Evolutionary conservation across 2,329 filamentous ascomycete species (phyloP).

Genomic region (Colletotrichum paranaense): DNA sequence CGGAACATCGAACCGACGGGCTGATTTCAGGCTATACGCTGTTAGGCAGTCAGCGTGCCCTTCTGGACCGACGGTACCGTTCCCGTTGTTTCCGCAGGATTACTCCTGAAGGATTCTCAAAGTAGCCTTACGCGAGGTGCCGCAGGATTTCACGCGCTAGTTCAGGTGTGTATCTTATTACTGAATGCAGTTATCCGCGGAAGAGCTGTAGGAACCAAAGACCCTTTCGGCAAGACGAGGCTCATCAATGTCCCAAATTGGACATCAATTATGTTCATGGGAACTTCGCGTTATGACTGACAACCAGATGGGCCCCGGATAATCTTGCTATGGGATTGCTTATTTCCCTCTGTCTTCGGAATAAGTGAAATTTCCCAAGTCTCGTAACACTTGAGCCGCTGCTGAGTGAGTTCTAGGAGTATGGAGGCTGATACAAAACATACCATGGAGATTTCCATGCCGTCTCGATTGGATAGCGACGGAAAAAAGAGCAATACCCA

Average conservation of each 20-base stretch:
- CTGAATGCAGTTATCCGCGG: background rate
- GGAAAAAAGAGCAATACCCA: background rate
- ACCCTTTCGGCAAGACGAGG: background rate
- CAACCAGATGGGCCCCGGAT: background rate
- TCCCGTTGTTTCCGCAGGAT: background rate
- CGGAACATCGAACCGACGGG: background rate
- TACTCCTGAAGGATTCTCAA: background rate
- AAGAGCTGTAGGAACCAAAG: background rate
- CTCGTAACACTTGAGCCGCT: background rate
- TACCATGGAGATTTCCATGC: background rate
- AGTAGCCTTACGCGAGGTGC: background rate
- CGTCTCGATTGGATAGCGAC: too few species aligned
- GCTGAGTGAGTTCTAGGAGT: background rate
- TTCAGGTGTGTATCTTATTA: background rate
- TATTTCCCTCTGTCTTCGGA: background rate
- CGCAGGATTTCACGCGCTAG: background rate
- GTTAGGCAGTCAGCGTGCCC: background rate
- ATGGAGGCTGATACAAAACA: background rate
- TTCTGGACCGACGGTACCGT: constrained; percentile 1
- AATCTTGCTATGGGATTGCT: background rate
- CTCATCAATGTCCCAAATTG: too few species aligned
- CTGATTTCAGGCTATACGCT: background rate
- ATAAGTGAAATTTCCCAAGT: background rate
- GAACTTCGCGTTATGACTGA: background rate
- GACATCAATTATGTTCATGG: too few species aligned